Base-by-base conservation (phyloP, 805 yeast species). In the Schwanniomyces vanrijiae region DNA sequence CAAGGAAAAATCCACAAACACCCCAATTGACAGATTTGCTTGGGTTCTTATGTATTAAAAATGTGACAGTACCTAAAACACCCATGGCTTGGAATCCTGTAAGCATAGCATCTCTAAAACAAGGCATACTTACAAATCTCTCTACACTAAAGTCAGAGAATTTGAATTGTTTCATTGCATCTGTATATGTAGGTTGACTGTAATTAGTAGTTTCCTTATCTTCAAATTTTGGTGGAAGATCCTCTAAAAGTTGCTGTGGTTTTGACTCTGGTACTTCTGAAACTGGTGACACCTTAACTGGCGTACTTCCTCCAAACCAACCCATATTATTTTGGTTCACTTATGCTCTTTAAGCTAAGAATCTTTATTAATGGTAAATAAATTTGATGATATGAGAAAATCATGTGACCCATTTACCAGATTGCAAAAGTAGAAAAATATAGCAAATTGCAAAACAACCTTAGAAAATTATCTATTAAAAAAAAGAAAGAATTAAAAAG, bases 11-110 rank as follows among this genome's bases (percentile, higher is more conserved):
- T 3, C 94, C 96, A 33, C 87, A 86, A 43, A 88, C 74, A 8
- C 85, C 84, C 96, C 97, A 91, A 60, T 91, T 88, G 13, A 81
- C 73, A 0, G 95, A 83, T 50, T 77, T 77, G 8, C 70, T 62
- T 0, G 84, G 76, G 42, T 81, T 80, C 57, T 84, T 84, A 57
- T 83, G 89, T 44, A 83, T 81, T 28, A 85, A 60, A 47, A 86
- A 83, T 31, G 87, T 83, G 24, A 85, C 83, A 0, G 83, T 69
- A 0, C 88, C 86, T 33, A 85, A 69, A 0, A 87, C 88, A 34
- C 84, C 85, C 78, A 86, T 76, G 13, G 88, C 78, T 19, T 84
- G 80, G 49, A 87, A 79, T 6, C 95, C 95, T 1, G 90, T 75
- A 45, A 88, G 64, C 53, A 87, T 88, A 0, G 94, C 89, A 44